These are phyloP conservation scores for Scutellaria baicalensis DNA, from an alignment of 257 asterid genomes.

Conservation along the genomic window DNA sequence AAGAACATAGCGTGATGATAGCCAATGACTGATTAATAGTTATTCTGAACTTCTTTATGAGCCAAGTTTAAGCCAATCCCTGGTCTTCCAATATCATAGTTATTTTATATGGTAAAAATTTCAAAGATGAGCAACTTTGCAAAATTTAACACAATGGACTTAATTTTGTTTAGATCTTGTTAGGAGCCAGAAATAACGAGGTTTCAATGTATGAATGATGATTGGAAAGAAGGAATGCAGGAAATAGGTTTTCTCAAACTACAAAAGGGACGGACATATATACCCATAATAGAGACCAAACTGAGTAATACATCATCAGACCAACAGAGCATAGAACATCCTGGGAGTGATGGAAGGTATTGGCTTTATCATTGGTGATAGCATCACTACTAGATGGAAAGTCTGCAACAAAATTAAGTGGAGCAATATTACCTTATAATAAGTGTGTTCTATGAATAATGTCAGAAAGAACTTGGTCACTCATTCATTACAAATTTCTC, in stretches of 20 bases:
- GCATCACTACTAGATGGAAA: conserved; percentile 46
- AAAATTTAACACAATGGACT: conserved; percentile 35
- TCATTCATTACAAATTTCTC: background rate
- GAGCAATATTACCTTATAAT: background rate
- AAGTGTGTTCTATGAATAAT: background rate
- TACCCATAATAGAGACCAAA: conserved; percentile 10
- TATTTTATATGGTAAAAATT: background rate
- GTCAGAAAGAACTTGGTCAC: background rate
- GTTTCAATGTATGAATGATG: conserved; percentile 51
- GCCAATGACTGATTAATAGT: background rate
- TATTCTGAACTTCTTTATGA: background rate
- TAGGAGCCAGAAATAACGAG: conserved; percentile 55
- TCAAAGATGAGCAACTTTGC: background rate
- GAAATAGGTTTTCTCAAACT: conserved; percentile 46
- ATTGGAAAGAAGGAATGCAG: conserved; percentile 45
- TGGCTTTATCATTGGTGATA: conserved; percentile 65
- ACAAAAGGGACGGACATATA: conserved; percentile 23
- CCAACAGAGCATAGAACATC: conserved; percentile 58
- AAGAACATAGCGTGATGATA: background rate
- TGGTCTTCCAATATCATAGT: background rate
- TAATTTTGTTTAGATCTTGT: conserved; percentile 63
- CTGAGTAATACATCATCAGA: too few relatives aligned
- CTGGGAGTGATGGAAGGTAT: conserved; percentile 58
- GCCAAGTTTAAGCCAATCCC: background rate
- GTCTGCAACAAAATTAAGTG: background rate